Evolutionary conservation across 164 flowering plant species (phyloP).

Genomic region (Vitis cinerea): DNA sequence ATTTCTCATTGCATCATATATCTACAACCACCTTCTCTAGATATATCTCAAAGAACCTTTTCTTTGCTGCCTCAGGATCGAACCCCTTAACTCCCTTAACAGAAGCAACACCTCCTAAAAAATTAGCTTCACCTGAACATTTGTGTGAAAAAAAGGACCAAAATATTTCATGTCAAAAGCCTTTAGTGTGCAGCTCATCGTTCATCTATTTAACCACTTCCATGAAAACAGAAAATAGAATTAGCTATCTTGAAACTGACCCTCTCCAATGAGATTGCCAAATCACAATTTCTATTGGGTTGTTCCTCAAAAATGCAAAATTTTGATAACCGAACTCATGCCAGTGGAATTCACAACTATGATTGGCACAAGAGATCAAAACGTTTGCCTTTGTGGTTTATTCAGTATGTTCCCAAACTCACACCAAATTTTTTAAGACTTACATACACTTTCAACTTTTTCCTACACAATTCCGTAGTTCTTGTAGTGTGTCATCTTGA

Average conservation of each 20-base stretch:
- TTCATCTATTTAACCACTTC: neutral
- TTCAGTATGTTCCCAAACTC: too few species aligned
- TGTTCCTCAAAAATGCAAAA: neutral
- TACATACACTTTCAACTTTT: neutral
- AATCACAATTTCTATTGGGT: neutral
- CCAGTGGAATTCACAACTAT: too few species aligned
- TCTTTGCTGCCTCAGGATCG: conserved; percentile 70
- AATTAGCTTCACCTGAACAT: conserved; percentile 85
- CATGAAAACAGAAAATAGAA: neutral
- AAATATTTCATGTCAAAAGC: neutral
- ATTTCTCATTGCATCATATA: neutral
- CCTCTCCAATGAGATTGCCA: neutral
- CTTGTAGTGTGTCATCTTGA: too few species aligned
- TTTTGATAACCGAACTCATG: neutral
- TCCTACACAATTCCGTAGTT: too few species aligned
- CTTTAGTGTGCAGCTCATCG: neutral
- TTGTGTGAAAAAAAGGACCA: neutral
- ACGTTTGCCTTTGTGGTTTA: too few species aligned
- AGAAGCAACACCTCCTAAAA: conserved; percentile 92
- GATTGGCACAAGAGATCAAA: too few species aligned
- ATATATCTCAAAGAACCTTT: conserved; percentile 91
- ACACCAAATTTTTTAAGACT: neutral
- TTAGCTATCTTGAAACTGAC: neutral
- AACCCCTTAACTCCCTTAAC: conserved; percentile 77
- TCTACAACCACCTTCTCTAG: conserved; percentile 61